Percentiles rank a stretch among this genome's conserved stretches.
These are phyloP conservation scores for Panaeolus cyanescens DNA, from an alignment of 768 basidiomycete genomes.

Conservation along the genomic window DNA sequence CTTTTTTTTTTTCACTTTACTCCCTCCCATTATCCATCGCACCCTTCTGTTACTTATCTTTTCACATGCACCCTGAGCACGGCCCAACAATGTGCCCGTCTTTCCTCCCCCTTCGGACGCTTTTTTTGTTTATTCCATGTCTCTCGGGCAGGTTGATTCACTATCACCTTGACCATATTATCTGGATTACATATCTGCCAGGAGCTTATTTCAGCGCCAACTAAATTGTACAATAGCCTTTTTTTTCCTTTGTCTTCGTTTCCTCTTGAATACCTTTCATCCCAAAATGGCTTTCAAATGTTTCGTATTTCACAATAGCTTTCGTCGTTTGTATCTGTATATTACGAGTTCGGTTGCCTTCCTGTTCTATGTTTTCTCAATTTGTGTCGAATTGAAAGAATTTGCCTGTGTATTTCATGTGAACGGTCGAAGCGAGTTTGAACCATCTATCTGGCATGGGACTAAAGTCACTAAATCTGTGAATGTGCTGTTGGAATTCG, in stretches of 20 bases:
- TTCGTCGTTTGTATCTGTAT: not conserved
- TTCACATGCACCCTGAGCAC: not conserved
- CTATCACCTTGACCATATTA: not conserved
- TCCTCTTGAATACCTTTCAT: not conserved
- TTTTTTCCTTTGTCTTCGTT: not conserved
- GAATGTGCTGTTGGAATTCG: not conserved
- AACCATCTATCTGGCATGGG: not conserved
- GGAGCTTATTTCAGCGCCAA: conserved; percentile 2
- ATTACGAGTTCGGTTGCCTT: not conserved
- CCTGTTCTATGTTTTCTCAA: not conserved
- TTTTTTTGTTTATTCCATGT: not conserved
- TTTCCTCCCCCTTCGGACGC: not conserved
- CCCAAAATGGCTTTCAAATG: not conserved
- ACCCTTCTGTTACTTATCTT: not conserved
- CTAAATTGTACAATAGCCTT: not conserved
- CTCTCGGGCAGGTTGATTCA: not conserved
- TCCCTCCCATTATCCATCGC: not conserved
- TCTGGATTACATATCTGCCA: not conserved
- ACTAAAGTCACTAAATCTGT: no score
- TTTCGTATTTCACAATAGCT: not conserved
- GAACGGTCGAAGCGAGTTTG: no score
- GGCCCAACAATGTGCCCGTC: not conserved
- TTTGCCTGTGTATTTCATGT: no score
- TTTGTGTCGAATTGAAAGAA: not conserved
- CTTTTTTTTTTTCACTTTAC: not conserved